These are phyloP conservation scores for Schwanniomyces sp. DNA, from an alignment of 805 yeast genomes.

Conservation along the genomic window DNA sequence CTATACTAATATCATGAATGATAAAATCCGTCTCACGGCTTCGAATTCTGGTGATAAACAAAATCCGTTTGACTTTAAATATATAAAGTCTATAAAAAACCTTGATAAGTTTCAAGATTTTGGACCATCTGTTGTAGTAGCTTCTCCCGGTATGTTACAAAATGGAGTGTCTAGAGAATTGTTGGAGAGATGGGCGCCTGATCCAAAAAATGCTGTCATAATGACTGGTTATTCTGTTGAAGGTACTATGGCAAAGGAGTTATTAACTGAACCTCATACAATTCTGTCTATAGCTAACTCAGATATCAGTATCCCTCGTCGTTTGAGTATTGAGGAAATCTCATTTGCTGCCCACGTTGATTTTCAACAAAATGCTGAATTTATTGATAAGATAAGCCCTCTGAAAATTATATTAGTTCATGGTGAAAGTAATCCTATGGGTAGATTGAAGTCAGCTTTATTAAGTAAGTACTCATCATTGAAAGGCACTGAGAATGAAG, in stretches of 20 bases:
- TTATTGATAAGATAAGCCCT: constrained; percentile 86
- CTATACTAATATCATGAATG: constrained; percentile 96
- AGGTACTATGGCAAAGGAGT: constrained; percentile 94
- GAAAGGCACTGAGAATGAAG: constrained; percentile 85
- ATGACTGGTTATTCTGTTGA: constrained; percentile 98
- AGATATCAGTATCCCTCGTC: constrained; percentile 80
- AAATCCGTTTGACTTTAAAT: constrained; percentile 90
- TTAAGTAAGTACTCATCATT: constrained; percentile 79
- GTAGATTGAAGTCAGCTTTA: constrained; percentile 89
- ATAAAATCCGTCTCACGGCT: constrained; percentile 70
- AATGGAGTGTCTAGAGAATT: constrained; percentile 91
- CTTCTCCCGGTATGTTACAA: constrained; percentile 98
- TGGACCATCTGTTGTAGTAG: constrained; percentile 94
- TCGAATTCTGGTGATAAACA: constrained; percentile 37
- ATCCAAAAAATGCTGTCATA: constrained; percentile 81
- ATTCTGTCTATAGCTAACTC: constrained; percentile 83
- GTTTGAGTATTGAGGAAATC: constrained; percentile 85
- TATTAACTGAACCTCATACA: constrained; percentile 86
- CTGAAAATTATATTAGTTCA: constrained; percentile 87
- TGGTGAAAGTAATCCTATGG: constrained; percentile 99
- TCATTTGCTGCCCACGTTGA: constrained; percentile 99
- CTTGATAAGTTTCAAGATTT: constrained; percentile 86
- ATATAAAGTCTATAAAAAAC: constrained; percentile 74
- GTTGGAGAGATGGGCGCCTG: constrained; percentile 97
- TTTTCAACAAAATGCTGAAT: constrained; percentile 87